phyloP scores from a whole-genome alignment of 345 rosid species.

The Salix koriyanagi region DNA sequence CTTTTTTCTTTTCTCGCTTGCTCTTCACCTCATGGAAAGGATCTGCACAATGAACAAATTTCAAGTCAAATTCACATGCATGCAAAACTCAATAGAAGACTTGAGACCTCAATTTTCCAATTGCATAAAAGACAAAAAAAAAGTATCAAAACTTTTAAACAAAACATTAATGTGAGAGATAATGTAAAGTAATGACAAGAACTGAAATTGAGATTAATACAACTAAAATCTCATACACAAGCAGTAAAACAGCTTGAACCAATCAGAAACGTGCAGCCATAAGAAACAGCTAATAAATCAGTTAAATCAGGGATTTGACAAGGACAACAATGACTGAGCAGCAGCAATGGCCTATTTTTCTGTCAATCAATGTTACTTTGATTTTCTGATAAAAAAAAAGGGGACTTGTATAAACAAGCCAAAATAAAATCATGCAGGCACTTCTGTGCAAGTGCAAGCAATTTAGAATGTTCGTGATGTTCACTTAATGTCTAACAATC shows the following conservation, averaged over 20 bases:
- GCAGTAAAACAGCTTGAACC: neutral
- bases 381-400: neutral
- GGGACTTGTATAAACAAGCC: neutral
- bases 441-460: neutral
- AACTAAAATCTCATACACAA: neutral
- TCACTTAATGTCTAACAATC: neutral
- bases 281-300: neutral
- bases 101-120: neutral
- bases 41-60: slow-evolving; percentile 43
- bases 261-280: neutral
- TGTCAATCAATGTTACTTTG: neutral
- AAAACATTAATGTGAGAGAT: neutral
- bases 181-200: neutral
- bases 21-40: slow-evolving; percentile 97
- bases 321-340: neutral
- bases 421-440: neutral
- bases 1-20: slow-evolving; percentile 90
- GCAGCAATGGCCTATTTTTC: neutral
- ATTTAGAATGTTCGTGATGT: neutral
- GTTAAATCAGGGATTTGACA: neutral
- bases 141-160: neutral
- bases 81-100: neutral
- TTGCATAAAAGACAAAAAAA: neutral
- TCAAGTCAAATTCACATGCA: slow-evolving; percentile 9
- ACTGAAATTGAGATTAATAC: neutral